Evolutionary conservation across 1,139 yeast species (phyloP).

Genomic region (Kodamaea plutei): DNA sequence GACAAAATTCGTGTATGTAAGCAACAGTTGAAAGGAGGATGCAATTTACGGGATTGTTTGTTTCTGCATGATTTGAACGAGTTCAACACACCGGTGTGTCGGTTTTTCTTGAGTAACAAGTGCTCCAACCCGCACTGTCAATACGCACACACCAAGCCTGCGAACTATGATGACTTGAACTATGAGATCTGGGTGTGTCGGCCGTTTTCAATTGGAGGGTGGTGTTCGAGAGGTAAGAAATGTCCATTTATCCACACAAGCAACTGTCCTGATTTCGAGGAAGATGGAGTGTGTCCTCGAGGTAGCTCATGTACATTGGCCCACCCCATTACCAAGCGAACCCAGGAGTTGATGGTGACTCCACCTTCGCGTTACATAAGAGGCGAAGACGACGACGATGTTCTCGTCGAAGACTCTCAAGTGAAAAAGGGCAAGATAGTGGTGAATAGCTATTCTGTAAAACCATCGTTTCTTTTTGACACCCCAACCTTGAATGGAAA

Average conservation of each 20-base stretch:
- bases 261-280: conserved; percentile 71
- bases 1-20: conserved; percentile 55
- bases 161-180: conserved; percentile 34
- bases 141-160: conserved; percentile 43
- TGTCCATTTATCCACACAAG: conserved; percentile 58
- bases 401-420: conserved; percentile 21
- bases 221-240: conserved; percentile 56
- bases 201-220: conserved; percentile 65
- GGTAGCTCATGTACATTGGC: conserved; percentile 45
- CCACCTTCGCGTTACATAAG: conserved; percentile 15
- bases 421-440: conserved; percentile 15
- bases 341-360: conserved; percentile 26
- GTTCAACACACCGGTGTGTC: conserved; percentile 65
- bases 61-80: conserved; percentile 57
- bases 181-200: conserved; percentile 53
- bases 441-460: conserved; percentile 36
- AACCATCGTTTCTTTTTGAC: conserved; percentile 23
- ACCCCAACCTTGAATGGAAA: conserved; percentile 18
- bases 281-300: conserved; percentile 53
- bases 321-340: conserved; percentile 38
- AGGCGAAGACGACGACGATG: conserved; percentile 23
- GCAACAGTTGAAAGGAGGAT: conserved; percentile 41
- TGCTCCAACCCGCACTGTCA: conserved; percentile 57
- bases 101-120: conserved; percentile 43
- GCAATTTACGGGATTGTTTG: conserved; percentile 46